phyloP scores from a whole-genome alignment of 176 grass and related monocot genomes.

The Avena atlantica region DNA sequence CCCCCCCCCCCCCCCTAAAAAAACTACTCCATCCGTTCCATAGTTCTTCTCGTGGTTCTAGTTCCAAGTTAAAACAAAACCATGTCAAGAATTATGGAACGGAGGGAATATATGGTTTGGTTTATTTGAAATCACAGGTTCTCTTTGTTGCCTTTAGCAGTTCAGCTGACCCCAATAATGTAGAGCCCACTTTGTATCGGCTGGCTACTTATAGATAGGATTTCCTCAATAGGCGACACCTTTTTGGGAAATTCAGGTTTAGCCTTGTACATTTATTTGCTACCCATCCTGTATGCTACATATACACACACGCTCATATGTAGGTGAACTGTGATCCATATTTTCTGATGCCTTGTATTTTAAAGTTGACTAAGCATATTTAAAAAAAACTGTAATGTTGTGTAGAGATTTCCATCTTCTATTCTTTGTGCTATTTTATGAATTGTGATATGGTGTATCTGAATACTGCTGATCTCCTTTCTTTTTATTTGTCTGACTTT shows the following conservation, averaged over 20 bases:
- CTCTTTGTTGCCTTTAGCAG: neutral
- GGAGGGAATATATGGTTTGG: neutral
- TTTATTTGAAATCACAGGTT: neutral
- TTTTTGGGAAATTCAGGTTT: neutral
- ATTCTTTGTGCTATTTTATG: conserved; percentile 8
- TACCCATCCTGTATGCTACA: neutral
- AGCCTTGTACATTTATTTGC: neutral
- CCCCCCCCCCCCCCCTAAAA: neutral
- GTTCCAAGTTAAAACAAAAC: no score
- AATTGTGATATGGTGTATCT: neutral
- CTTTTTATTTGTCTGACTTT: conserved; percentile 33
- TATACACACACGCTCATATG: neutral
- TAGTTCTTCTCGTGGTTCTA: no score
- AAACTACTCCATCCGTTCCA: neutral
- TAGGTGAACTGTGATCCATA: neutral
- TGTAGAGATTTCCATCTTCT: neutral
- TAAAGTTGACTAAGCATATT: conserved; percentile 12
- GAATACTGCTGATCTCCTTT: conserved; percentile 12
- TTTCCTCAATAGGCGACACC: neutral
- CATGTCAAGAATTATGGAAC: no score
- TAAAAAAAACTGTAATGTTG: conserved; percentile 22
- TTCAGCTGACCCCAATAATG: conserved; percentile 6
- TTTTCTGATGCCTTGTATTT: neutral
- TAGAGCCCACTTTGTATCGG: neutral
- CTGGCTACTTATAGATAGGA: neutral